phyloP scores from a whole-genome alignment of 345 rosid species.

The Kandelia obovata region DNA sequence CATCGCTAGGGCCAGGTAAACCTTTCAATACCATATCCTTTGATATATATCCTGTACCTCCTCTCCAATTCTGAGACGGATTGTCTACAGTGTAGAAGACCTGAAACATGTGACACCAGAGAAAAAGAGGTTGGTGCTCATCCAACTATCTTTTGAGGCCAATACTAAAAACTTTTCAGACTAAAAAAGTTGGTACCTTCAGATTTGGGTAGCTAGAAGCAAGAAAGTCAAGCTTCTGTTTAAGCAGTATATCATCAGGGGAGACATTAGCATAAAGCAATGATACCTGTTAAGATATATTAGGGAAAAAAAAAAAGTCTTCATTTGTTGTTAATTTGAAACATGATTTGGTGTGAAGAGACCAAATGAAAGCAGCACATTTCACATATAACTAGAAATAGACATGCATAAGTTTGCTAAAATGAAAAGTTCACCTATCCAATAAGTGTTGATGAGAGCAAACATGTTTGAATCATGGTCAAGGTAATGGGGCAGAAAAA shows the following conservation, averaged over 20 bases:
- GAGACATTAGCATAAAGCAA: conserved; percentile 87
- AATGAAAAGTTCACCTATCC: neutral
- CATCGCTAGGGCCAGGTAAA: conserved; percentile 77
- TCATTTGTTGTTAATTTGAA: neutral
- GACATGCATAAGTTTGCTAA: neutral
- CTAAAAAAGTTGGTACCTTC: conserved; percentile 44
- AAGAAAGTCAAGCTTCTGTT: conserved; percentile 84
- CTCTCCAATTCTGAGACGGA: conserved; percentile 87
- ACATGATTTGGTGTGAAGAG: too few species aligned
- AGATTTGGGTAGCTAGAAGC: conserved; percentile 79
- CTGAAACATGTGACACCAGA: conserved; percentile 32
- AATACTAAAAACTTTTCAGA: neutral
- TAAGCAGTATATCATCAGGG: conserved; percentile 85
- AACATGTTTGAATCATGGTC: neutral
- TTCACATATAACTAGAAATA: neutral
- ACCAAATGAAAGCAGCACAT: neutral
- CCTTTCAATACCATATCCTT: conserved; percentile 78
- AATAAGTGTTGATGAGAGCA: neutral
- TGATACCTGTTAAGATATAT: conserved; percentile 49
- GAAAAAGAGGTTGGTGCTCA: neutral
- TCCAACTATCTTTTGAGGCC: neutral
- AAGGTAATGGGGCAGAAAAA: neutral
- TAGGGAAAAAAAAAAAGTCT: neutral
- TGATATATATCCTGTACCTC: conserved; percentile 78
- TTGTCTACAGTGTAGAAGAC: conserved; percentile 83